Conservation (phyloP, 805 yeast genomes). For the Starmerella kuoi region DNA sequence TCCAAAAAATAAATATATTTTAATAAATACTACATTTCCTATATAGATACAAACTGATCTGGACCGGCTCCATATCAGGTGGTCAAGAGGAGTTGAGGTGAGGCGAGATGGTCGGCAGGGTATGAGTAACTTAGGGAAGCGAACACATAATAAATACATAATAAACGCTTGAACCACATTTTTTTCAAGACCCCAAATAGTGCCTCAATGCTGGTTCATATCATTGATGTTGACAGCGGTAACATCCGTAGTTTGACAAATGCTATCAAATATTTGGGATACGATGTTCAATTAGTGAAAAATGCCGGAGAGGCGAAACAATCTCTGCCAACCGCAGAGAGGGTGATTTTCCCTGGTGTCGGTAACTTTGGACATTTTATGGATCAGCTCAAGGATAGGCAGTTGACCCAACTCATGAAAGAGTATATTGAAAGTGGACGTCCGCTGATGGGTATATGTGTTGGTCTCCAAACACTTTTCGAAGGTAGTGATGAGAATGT, state of each 20-base stretch:
- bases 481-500: constrained; percentile 64
- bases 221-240: constrained; percentile 90
- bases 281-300: constrained; percentile 31
- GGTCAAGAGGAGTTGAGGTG: no score
- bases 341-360: constrained; percentile 84
- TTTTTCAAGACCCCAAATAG: no score
- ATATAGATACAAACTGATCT: no score
- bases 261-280: constrained; percentile 72
- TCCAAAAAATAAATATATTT: no score
- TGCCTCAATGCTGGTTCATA: constrained; percentile 44
- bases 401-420: constrained; percentile 53
- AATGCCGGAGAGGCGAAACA: constrained; percentile 21
- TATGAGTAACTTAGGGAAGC: no score
- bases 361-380: constrained; percentile 96
- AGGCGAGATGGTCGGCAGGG: no score
- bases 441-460: constrained; percentile 94
- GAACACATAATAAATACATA: no score
- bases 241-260: constrained; percentile 79
- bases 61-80: no score
- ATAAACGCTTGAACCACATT: no score
- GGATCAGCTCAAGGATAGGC: constrained; percentile 46
- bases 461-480: constrained; percentile 83
- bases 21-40: no score
- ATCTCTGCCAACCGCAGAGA: constrained; percentile 35
- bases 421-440: constrained; percentile 63